A percentile compares a stretch with the other conserved stretches of the same genome.
These are phyloP conservation scores for Malus hybrid DNA, from an alignment of 331 rosid species.

Conservation along the genomic window DNA sequence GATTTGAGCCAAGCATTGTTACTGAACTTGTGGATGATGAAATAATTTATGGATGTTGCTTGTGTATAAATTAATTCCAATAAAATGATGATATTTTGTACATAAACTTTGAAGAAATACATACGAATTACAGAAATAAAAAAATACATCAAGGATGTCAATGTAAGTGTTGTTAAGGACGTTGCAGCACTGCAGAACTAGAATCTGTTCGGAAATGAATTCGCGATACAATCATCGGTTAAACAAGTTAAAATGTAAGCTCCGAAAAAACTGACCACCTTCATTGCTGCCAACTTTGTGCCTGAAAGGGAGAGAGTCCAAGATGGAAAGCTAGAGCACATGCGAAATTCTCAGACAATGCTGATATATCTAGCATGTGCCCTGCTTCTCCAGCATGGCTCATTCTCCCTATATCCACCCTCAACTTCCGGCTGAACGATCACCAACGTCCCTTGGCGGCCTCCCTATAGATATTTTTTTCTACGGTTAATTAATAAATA, in stretches of 20 bases:
- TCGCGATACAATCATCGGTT: not conserved
- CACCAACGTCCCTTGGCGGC: not conserved
- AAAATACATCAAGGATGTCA: not conserved
- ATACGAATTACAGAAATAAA: not conserved
- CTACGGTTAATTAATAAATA: not conserved
- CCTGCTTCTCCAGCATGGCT: constrained; percentile 88
- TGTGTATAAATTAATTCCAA: constrained; percentile 2
- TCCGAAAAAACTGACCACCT: not conserved
- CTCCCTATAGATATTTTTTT: not conserved
- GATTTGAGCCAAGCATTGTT: constrained; percentile 14
- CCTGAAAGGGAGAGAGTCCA: constrained; percentile 42
- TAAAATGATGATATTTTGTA: not conserved
- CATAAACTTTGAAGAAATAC: not conserved
- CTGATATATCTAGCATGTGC: constrained; percentile 51
- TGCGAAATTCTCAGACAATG: constrained; percentile 21
- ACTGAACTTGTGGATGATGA: not conserved
- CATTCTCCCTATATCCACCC: constrained; percentile 22
- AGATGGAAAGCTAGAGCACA: constrained; percentile 61
- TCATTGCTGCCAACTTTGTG: not conserved
- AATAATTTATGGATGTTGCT: constrained; percentile 10
- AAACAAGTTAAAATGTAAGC: not conserved
- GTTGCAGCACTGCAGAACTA: constrained; percentile 1
- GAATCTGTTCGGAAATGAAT: not conserved
- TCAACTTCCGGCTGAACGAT: not conserved
- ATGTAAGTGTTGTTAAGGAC: not conserved